These are phyloP conservation scores for Forsythia suspensa DNA, from an alignment of 257 asterid species.

Conservation along the genomic window DNA sequence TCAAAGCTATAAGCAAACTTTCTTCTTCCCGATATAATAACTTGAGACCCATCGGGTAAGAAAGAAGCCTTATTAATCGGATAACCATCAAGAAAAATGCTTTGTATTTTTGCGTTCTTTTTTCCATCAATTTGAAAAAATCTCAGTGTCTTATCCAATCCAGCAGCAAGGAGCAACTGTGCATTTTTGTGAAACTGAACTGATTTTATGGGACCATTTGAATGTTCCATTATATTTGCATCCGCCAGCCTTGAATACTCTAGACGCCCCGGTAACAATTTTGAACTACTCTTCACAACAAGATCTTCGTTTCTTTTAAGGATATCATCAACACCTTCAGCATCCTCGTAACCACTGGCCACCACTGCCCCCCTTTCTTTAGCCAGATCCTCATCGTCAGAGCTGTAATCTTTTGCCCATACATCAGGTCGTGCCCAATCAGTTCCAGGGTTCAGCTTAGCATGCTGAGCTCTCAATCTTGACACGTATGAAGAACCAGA, in stretches of 20 bases:
- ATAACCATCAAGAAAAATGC: slow-evolving; percentile 79
- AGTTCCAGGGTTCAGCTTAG: slow-evolving; percentile 82
- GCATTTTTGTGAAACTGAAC: slow-evolving; percentile 88
- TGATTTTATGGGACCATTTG: slow-evolving; percentile 62
- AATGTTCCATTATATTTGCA: slow-evolving; percentile 70
- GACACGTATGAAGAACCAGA: slow-evolving; percentile 67
- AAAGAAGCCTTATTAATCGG: slow-evolving; percentile 84
- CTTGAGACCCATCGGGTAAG: slow-evolving; percentile 88
- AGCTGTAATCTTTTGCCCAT: slow-evolving; percentile 33
- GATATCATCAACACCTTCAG: slow-evolving; percentile 43
- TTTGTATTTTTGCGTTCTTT: slow-evolving; percentile 70
- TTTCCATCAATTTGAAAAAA: slow-evolving; percentile 94
- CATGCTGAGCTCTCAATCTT: slow-evolving; percentile 87
- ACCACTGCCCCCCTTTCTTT: slow-evolving; percentile 37
- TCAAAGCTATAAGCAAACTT: slow-evolving; percentile 83
- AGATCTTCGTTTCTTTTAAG: slow-evolving; percentile 70
- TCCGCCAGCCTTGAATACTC: slow-evolving; percentile 78
- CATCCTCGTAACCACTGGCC: slow-evolving; percentile 38
- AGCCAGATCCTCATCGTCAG: slow-evolving; percentile 71
- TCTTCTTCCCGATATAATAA: slow-evolving; percentile 77
- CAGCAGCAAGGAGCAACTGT: slow-evolving; percentile 89
- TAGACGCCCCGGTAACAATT: slow-evolving; percentile 68
- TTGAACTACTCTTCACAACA: slow-evolving; percentile 51
- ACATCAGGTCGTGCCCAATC: slow-evolving; percentile 74
- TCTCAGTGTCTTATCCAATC: slow-evolving; percentile 65